These are phyloP conservation scores for Lasiosphaeria hispida DNA, from an alignment of 495 filamentous ascomycete species.

Conservation along the genomic window DNA sequence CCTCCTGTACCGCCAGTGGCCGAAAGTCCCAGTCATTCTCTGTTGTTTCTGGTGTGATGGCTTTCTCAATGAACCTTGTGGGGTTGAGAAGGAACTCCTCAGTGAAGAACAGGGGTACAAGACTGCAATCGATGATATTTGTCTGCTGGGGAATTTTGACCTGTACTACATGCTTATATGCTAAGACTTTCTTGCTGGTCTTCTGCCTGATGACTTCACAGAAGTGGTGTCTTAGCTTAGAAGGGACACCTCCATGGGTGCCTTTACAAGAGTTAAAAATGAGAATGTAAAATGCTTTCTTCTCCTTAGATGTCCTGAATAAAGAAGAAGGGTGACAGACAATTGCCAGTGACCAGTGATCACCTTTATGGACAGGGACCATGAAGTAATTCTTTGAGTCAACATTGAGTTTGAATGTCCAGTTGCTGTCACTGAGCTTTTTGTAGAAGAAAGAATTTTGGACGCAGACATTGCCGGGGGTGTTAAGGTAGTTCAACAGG, in stretches of 20 bases:
- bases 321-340: too few relatives aligned
- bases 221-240: slow-evolving; percentile 2
- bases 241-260: not conserved
- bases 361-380: too few relatives aligned
- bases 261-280: not conserved
- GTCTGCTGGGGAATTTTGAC: slow-evolving; percentile 11
- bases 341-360: too few relatives aligned
- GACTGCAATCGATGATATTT: slow-evolving; percentile 7
- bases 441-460: too few relatives aligned
- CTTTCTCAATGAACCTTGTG: slow-evolving; percentile 8
- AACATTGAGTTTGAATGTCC: too few relatives aligned
- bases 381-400: too few relatives aligned
- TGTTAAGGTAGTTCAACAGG: too few relatives aligned
- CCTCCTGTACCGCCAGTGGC: not conserved
- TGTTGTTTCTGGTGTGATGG: slow-evolving; percentile 1
- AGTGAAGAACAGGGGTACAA: slow-evolving; percentile 7
- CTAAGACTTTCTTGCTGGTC: not conserved
- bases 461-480: too few relatives aligned
- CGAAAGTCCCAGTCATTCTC: slow-evolving; percentile 1
- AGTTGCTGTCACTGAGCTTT: too few relatives aligned
- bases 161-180: slow-evolving; percentile 2
- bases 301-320: not conserved
- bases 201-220: slow-evolving; percentile 7
- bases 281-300: not conserved
- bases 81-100: slow-evolving; percentile 2